A percentile compares a stretch with the other conserved stretches of the same genome.
phyloP scores from a whole-genome alignment of 2,329 filamentous ascomycete genomes.

The Colletotrichum sp. region DNA sequence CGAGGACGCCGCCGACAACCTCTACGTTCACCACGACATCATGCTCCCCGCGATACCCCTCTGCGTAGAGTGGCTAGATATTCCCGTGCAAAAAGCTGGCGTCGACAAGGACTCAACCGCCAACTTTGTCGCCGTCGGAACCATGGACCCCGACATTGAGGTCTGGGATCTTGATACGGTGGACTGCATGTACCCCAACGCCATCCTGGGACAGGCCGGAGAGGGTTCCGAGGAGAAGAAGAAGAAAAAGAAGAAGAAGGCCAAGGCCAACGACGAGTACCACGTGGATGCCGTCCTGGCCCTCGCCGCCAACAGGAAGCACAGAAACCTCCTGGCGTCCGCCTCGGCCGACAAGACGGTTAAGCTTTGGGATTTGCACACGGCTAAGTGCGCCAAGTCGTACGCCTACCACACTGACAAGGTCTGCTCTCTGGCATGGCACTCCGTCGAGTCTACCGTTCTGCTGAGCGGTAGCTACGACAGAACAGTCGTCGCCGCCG shows the following conservation, averaged over 20 bases:
- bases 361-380: conserved; percentile 97
- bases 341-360: conserved; percentile 96
- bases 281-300: conserved; percentile 94
- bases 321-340: conserved; percentile 92
- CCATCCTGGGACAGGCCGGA: conserved; percentile 82
- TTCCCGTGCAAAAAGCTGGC: conserved; percentile 78
- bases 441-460: conserved; percentile 84
- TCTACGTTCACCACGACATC: conserved; percentile 99
- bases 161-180: conserved; percentile 97
- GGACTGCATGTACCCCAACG: conserved; percentile 98
- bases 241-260: conserved; percentile 92
- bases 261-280: conserved; percentile 84
- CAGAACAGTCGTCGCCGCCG: conserved; percentile 88
- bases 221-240: conserved; percentile 62
- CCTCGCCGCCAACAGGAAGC: conserved; percentile 88
- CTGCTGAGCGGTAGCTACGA: conserved; percentile 95
- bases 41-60: conserved; percentile 98
- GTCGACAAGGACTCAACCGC: conserved; percentile 70
- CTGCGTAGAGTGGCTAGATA: conserved; percentile 93
- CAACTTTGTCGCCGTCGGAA: conserved; percentile 94
- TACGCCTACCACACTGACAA: conserved; percentile 98
- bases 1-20: conserved; percentile 92
- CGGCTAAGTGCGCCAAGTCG: conserved; percentile 90
- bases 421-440: conserved; percentile 95
- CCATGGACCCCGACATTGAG: conserved; percentile 98